phyloP scores from a whole-genome alignment of 1,284 basidiomycete species.

The Ganoderma meredithae region DNA sequence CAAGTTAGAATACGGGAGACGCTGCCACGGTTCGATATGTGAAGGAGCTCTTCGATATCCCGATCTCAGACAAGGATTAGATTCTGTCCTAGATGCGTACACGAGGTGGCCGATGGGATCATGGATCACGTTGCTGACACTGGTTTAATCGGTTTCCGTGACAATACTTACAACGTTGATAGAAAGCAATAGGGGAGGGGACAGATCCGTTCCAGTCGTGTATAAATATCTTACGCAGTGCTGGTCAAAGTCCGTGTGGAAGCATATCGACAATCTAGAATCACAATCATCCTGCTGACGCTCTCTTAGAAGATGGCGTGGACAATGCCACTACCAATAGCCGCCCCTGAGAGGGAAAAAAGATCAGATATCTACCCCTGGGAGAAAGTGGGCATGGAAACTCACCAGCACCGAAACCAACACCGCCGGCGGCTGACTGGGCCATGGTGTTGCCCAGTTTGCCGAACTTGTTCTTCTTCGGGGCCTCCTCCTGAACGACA shows the following conservation, averaged over 20 bases:
- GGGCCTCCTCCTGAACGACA: conserved; percentile 43
- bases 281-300: neutral
- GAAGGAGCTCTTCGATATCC: conserved; percentile 48
- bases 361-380: conserved; percentile 18
- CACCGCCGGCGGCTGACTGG: conserved; percentile 71
- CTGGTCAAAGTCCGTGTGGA: neutral
- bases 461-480: conserved; percentile 69
- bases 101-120: neutral
- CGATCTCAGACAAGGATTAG: conserved; percentile 23
- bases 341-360: conserved; percentile 42
- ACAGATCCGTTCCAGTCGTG: neutral
- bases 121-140: neutral
- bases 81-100: conserved; percentile 12
- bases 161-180: neutral
- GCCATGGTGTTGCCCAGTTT: conserved; percentile 68
- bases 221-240: neutral
- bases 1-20: conserved; percentile 54
- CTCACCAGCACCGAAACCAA: conserved; percentile 71
- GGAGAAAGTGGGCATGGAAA: conserved; percentile 1
- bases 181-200: neutral
- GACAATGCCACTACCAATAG: conserved; percentile 49
- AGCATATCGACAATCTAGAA: neutral
- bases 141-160: neutral
- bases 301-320: conserved; percentile 48
- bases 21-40: conserved; percentile 49